Conservation (phyloP, 1,284 basidiomycete genomes). For the Xerocomus subilludens region DNA sequence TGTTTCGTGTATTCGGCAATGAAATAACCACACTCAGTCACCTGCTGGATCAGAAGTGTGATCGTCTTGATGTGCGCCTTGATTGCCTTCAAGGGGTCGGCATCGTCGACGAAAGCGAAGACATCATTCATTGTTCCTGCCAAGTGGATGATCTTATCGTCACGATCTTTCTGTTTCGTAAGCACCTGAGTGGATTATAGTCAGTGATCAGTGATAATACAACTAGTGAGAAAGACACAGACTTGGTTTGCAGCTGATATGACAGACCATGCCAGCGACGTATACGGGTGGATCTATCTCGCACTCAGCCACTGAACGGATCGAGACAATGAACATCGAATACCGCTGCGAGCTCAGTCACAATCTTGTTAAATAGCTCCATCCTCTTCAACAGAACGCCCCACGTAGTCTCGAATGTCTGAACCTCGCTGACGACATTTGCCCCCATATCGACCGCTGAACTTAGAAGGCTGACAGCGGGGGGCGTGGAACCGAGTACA, state of each 20-base stretch:
- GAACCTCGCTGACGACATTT: neutral
- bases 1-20: constrained; percentile 41
- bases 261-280: constrained; percentile 42
- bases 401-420: neutral
- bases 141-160: constrained; percentile 29
- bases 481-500: neutral
- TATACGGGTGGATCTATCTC: constrained; percentile 37
- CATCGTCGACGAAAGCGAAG: constrained; percentile 35
- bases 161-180: constrained; percentile 33
- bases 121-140: constrained; percentile 31
- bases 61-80: constrained; percentile 24
- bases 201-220: neutral
- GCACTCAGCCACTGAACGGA: constrained; percentile 9
- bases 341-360: neutral
- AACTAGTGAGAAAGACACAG: neutral
- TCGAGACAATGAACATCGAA: neutral
- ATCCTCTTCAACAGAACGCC: neutral
- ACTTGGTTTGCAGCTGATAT: constrained; percentile 41
- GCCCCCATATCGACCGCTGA: neutral
- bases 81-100: constrained; percentile 26
- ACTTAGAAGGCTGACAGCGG: neutral
- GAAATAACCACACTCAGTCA: constrained; percentile 46
- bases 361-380: neutral
- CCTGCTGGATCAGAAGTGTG: constrained; percentile 37
- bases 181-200: constrained; percentile 31